phyloP scores from a whole-genome alignment of 1,284 basidiomycete species.

The Tetrapyrgos nigripes region DNA sequence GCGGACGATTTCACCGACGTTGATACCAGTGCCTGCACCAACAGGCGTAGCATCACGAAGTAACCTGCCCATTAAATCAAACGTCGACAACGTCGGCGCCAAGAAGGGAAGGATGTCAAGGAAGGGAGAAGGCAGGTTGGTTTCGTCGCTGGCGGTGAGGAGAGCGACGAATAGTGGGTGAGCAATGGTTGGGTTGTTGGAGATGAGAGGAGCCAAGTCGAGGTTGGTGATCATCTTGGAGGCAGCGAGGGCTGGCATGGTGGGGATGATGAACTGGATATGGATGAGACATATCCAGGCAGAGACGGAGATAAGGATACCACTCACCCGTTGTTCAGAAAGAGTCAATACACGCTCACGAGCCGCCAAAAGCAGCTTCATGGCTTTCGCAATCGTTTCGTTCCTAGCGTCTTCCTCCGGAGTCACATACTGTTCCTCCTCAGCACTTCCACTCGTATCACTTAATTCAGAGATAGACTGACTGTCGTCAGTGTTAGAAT shows the following conservation, averaged over 20 bases:
- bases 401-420: conserved; percentile 44
- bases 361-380: conserved; percentile 69
- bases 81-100: conserved; percentile 73
- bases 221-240: conserved; percentile 67
- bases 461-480: background rate
- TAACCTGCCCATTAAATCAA: conserved; percentile 72
- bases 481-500: conserved; percentile 30
- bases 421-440: conserved; percentile 29
- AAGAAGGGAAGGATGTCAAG: conserved; percentile 63
- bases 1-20: conserved; percentile 67
- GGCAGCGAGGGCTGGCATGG: conserved; percentile 48
- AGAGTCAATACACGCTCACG: conserved; percentile 73
- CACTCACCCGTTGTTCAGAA: conserved; percentile 68
- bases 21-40: conserved; percentile 46
- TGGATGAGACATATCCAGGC: conserved; percentile 4
- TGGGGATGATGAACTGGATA: conserved; percentile 53
- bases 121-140: conserved; percentile 52
- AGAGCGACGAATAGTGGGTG: conserved; percentile 66
- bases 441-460: conserved; percentile 7
- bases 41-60: conserved; percentile 63
- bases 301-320: background rate
- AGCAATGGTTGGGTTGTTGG: conserved; percentile 72
- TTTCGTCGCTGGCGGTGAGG: conserved; percentile 35
- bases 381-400: conserved; percentile 52
- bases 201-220: conserved; percentile 68